Percentiles rank a stretch among this genome's conserved stretches.
These are phyloP conservation scores for Trichosporon asahii DNA, from an alignment of 1,284 basidiomycete genomes.

Conservation along the genomic window DNA sequence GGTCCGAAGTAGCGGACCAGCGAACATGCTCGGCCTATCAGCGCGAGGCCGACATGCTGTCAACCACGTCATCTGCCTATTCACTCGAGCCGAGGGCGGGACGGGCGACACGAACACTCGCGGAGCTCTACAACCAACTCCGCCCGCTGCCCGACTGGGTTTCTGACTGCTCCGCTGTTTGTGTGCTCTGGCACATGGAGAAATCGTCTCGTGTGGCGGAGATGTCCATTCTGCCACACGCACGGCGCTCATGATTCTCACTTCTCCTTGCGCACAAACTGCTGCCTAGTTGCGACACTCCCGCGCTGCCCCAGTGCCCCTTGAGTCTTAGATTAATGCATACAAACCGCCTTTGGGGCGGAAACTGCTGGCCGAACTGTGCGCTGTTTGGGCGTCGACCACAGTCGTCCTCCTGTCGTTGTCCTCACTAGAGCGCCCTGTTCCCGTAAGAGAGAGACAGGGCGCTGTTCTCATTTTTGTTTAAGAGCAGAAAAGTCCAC, in stretches of 20 bases:
- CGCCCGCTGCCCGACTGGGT: no score
- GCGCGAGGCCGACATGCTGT: no score
- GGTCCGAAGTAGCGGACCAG: background rate
- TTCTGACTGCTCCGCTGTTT: no score
- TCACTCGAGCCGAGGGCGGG: background rate
- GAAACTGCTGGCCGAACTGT: conserved; percentile 12
- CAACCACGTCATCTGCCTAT: background rate
- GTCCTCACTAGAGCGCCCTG: conserved; percentile 1
- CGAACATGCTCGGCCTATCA: background rate
- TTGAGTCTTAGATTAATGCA: conserved; percentile 13
- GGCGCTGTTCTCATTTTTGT: background rate
- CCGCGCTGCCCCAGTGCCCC: no score
- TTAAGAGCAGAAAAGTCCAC: background rate
- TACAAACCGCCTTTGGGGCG: conserved; percentile 16
- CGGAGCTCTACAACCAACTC: background rate
- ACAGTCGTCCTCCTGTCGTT: background rate
- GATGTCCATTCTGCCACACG: no score
- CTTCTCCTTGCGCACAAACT: no score
- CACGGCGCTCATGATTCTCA: no score
- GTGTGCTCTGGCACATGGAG: no score
- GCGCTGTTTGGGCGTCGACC: background rate
- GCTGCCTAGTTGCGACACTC: no score
- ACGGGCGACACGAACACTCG: background rate
- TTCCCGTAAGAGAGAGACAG: background rate
- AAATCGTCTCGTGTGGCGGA: no score